A percentile compares a stretch with the other conserved stretches of the same genome.
These are phyloP conservation scores for Eleusine indica DNA, from an alignment of 176 grass and related monocot species.

Conservation along the genomic window DNA sequence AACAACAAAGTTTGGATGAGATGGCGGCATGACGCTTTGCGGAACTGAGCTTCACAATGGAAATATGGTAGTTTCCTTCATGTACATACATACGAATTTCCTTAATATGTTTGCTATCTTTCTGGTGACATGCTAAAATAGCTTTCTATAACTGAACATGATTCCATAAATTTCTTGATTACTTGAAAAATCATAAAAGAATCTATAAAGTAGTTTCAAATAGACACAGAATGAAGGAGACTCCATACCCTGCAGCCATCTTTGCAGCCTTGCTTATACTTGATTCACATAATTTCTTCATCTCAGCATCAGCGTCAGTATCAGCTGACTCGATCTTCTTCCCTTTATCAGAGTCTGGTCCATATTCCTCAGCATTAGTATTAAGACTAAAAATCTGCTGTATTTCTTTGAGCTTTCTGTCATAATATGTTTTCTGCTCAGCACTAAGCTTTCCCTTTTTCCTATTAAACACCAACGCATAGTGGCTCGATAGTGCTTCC, in stretches of 20 bases:
- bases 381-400: conserved; percentile 80
- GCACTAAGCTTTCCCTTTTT: conserved; percentile 78
- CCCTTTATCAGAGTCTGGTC: conserved; percentile 73
- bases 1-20: conserved; percentile 1
- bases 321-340: conserved; percentile 74
- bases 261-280: conserved; percentile 97
- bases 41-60: not conserved
- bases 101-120: conserved; percentile 2
- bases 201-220: conserved; percentile 22
- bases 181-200: conserved; percentile 30
- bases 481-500: conserved; percentile 93
- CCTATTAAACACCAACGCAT: conserved; percentile 88
- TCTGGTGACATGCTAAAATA: conserved; percentile 4
- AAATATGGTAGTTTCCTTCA: conserved; percentile 14
- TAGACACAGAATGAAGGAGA: conserved; percentile 8
- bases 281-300: conserved; percentile 80
- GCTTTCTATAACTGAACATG: conserved; percentile 1
- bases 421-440: conserved; percentile 81
- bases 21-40: not conserved
- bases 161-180: conserved; percentile 22
- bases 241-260: conserved; percentile 85
- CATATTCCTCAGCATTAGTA: conserved; percentile 70
- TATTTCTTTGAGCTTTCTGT: conserved; percentile 82
- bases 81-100: conserved; percentile 12
- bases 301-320: conserved; percentile 72